A percentile compares a stretch with the other conserved stretches of the same genome.
Conservation (phyloP, 768 basidiomycete genomes). For the Leccinum boreale region DNA sequence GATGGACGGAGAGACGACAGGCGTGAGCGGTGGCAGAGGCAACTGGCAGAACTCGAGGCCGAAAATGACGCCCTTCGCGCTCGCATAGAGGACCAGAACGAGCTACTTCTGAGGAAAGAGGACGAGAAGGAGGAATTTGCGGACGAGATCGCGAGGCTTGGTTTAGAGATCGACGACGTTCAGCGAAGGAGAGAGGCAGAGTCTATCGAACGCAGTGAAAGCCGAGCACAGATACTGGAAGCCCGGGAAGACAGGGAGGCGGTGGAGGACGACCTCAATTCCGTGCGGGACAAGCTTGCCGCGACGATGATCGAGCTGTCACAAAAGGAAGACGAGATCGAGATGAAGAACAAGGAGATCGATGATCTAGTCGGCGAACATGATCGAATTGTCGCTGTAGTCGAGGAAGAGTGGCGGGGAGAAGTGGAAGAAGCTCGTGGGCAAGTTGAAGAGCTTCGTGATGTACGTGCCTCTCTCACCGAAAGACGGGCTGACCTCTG, state of each 20-base stretch:
- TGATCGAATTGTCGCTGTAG: slow-evolving; percentile 63
- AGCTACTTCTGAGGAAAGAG: slow-evolving; percentile 51
- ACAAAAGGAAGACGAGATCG: slow-evolving; percentile 84
- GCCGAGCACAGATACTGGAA: slow-evolving; percentile 66
- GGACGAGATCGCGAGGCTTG: slow-evolving; percentile 63
- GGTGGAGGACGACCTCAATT: slow-evolving; percentile 75
- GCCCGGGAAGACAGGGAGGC: slow-evolving; percentile 73
- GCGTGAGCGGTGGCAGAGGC: slow-evolving; percentile 44
- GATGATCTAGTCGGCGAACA: slow-evolving; percentile 77
- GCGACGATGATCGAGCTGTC: slow-evolving; percentile 80
- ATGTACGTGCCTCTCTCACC: slow-evolving; percentile 42
- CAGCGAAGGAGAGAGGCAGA: slow-evolving; percentile 62
- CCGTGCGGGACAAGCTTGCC: slow-evolving; percentile 71
- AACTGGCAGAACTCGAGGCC: slow-evolving; percentile 55
- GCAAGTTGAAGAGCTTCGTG: slow-evolving; percentile 76
- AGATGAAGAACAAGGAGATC: slow-evolving; percentile 72
- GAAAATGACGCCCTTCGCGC: slow-evolving; percentile 62
- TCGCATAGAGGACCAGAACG: slow-evolving; percentile 56
- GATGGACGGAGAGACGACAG: slow-evolving; percentile 40
- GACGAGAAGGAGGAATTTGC: slow-evolving; percentile 72
- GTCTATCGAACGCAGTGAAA: slow-evolving; percentile 66
- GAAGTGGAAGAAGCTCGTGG: slow-evolving; percentile 80
- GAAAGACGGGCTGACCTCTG: neutral
- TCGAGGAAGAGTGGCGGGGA: slow-evolving; percentile 84
- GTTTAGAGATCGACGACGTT: slow-evolving; percentile 63